Evolutionary conservation across 1,284 basidiomycete species (phyloP).

Genomic region (Ganoderma resinaceum): DNA sequence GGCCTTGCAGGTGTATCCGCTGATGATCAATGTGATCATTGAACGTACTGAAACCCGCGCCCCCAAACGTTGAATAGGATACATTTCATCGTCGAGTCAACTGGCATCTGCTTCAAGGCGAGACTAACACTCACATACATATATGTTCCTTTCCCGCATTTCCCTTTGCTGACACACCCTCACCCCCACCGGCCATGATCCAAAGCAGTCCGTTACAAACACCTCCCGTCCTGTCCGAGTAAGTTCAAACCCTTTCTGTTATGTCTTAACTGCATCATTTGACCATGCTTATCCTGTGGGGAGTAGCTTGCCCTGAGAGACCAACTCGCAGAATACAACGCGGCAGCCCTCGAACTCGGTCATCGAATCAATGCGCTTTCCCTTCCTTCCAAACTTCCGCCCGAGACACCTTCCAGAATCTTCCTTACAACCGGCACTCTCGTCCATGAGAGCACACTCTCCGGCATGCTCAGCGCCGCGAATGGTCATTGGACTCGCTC

Average conservation of each 20-base stretch:
- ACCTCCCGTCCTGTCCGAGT: not conserved
- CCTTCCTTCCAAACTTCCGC: conserved; percentile 20
- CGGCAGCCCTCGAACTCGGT: conserved; percentile 14
- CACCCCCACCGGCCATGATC: not conserved
- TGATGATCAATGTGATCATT: conserved; percentile 1
- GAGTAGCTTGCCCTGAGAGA: conserved; percentile 1
- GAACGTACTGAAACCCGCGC: not conserved
- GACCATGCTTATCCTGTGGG: not conserved
- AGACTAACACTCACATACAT: not conserved
- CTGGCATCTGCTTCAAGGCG: not conserved
- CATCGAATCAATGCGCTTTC: conserved; percentile 14
- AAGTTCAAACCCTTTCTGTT: not conserved
- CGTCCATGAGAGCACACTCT: conserved; percentile 1
- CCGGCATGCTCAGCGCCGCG: not conserved
- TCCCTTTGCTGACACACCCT: not conserved
- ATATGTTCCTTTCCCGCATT: not conserved
- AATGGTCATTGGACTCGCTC: not conserved
- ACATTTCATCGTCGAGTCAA: not conserved
- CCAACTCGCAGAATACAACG: conserved; percentile 8
- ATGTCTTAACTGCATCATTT: not conserved
- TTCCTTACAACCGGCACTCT: conserved; percentile 13
- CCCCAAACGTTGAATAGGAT: not conserved
- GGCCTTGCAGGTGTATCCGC: not conserved
- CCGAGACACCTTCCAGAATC: conserved; percentile 19
- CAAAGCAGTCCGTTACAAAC: not conserved